A percentile compares a stretch with the other conserved stretches of the same genome.
Evolutionary conservation across 768 basidiomycete genomes (phyloP).

Genomic region (Boletus rubescentipes): DNA sequence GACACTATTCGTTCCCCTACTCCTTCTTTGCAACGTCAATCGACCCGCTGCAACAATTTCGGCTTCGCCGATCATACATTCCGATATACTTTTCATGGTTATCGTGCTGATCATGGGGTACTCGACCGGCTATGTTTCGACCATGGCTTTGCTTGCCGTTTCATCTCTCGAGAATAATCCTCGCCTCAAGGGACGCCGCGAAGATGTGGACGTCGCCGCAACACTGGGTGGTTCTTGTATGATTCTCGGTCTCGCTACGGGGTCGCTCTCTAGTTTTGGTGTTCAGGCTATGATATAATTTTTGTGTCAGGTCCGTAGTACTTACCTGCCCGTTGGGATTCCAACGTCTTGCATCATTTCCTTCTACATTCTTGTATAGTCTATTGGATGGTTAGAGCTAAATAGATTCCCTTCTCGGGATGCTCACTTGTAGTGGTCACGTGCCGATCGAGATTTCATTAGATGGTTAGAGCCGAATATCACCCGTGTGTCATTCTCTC

Average conservation of each 20-base stretch:
- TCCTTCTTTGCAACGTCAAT: constrained; percentile 54
- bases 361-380: too few species aligned
- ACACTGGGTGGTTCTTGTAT: constrained; percentile 77
- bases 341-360: too few species aligned
- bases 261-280: constrained; percentile 77
- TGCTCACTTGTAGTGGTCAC: not conserved
- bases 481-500: not conserved
- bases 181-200: constrained; percentile 61
- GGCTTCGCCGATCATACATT: constrained; percentile 53
- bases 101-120: constrained; percentile 69
- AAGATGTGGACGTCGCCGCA: constrained; percentile 86
- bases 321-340: too few species aligned
- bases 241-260: constrained; percentile 70
- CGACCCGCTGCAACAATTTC: constrained; percentile 36
- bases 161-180: constrained; percentile 45
- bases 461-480: not conserved
- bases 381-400: too few species aligned
- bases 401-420: too few species aligned
- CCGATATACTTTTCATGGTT: constrained; percentile 72
- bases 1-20: not conserved
- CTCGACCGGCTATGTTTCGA: constrained; percentile 77
- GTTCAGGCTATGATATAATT: constrained; percentile 56
- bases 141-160: constrained; percentile 77
- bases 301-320: too few species aligned
- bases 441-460: constrained; percentile 27